Conservation (phyloP, 768 basidiomycete genomes). For the Aureoboletus auriporus region DNA sequence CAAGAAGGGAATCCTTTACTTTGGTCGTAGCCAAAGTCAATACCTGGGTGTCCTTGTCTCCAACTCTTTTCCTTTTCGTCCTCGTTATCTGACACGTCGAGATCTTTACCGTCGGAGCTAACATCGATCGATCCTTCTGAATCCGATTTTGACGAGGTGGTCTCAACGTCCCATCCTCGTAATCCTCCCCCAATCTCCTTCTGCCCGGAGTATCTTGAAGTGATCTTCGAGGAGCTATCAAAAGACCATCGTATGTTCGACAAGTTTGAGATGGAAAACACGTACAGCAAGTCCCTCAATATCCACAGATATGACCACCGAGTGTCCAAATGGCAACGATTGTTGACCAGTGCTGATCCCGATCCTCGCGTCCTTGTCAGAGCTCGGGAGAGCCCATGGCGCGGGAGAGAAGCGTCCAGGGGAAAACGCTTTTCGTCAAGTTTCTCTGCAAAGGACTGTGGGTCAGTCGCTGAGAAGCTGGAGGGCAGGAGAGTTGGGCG, state of each 20-base stretch:
- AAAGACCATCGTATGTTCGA: background rate
- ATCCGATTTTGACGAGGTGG: slow-evolving; percentile 56
- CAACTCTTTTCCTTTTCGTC: slow-evolving; percentile 47
- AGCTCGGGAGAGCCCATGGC: slow-evolving; percentile 93
- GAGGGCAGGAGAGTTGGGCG: slow-evolving; percentile 84
- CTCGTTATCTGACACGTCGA: slow-evolving; percentile 84
- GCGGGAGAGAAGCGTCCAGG: slow-evolving; percentile 85
- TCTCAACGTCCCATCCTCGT: slow-evolving; percentile 82
- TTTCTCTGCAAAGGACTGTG: slow-evolving; percentile 93
- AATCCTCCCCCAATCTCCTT: slow-evolving; percentile 45
- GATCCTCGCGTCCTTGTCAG: slow-evolving; percentile 90
- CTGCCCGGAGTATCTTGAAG: slow-evolving; percentile 64
- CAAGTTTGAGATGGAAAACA: slow-evolving; percentile 5
- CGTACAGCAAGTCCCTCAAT: slow-evolving; percentile 88
- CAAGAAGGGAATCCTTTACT: slow-evolving; percentile 33
- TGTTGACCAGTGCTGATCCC: slow-evolving; percentile 57
- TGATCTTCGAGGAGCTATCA: slow-evolving; percentile 84
- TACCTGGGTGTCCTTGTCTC: slow-evolving; percentile 21
- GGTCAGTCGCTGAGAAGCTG: slow-evolving; percentile 81
- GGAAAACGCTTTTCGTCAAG: slow-evolving; percentile 96
- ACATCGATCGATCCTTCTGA: slow-evolving; percentile 81
- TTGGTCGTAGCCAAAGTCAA: slow-evolving; percentile 81
- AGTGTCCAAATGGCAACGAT: slow-evolving; percentile 86
- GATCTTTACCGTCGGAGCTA: slow-evolving; percentile 56
- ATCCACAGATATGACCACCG: slow-evolving; percentile 65